phyloP scores from a whole-genome alignment of 148 eudicot genomes.

The Fagopyrum esculentum region DNA sequence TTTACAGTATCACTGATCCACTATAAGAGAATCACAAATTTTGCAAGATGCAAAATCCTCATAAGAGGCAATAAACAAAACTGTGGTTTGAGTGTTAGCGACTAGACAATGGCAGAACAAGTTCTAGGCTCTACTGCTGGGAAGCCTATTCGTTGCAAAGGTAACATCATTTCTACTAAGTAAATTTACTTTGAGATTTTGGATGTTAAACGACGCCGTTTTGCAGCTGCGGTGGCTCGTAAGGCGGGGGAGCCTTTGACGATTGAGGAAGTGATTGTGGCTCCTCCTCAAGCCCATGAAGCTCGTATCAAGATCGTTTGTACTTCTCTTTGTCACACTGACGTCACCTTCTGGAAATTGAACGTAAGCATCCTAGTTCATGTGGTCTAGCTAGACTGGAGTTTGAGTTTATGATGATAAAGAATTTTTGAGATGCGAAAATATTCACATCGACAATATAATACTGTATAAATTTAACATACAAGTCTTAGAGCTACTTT shows the following conservation, averaged over 20 bases:
- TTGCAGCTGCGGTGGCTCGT: constrained; percentile 71
- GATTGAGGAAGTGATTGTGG: constrained; percentile 74
- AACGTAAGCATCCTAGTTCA: constrained; percentile 22
- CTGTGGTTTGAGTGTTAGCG: background rate
- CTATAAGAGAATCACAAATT: background rate
- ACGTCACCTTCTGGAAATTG: constrained; percentile 59
- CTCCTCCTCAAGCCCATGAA: constrained; percentile 56
- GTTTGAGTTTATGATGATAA: background rate
- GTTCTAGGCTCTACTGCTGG: constrained; percentile 16
- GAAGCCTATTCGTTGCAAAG: constrained; percentile 39
- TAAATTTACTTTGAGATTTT: background rate
- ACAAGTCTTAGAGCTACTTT: no score
- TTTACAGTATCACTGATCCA: background rate
- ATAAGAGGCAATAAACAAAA: background rate
- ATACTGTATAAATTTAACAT: no score
- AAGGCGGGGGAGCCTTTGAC: constrained; percentile 74
- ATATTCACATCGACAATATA: no score
- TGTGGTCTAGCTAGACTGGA: background rate
- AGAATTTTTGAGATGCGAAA: no score
- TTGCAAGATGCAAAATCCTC: background rate
- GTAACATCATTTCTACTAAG: constrained; percentile 2
- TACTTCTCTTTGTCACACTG: constrained; percentile 80
- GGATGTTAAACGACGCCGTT: background rate
- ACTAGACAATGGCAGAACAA: constrained; percentile 7
- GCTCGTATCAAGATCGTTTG: constrained; percentile 74